phyloP scores from a whole-genome alignment of 495 filamentous ascomycete genomes.

The Chaetomium tenue region DNA sequence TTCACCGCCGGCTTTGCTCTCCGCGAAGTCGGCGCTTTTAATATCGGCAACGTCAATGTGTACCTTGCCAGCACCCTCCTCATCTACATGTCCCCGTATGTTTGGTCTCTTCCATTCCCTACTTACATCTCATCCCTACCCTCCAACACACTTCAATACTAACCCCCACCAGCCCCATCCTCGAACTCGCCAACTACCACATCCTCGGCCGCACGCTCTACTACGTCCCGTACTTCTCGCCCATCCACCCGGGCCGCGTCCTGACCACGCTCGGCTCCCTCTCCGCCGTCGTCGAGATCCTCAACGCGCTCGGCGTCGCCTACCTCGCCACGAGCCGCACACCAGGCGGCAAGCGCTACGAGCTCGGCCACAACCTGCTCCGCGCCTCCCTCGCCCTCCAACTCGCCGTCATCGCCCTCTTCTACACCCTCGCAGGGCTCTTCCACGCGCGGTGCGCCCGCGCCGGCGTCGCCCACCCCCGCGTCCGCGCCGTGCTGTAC shows the following conservation, averaged over 20 bases:
- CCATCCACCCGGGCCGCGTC: slow-evolving; percentile 74
- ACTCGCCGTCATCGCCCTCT: slow-evolving; percentile 58
- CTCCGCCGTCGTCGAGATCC: slow-evolving; percentile 58
- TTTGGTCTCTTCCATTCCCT: no score
- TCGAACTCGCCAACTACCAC: slow-evolving; percentile 73
- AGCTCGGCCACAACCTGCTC: slow-evolving; percentile 57
- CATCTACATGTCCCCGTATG: slow-evolving; percentile 61
- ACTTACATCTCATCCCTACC: no score
- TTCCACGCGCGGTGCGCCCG: slow-evolving; percentile 61
- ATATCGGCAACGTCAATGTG: slow-evolving; percentile 54
- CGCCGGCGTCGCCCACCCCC: slow-evolving; percentile 51
- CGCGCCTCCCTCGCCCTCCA: slow-evolving; percentile 69
- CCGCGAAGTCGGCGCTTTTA: slow-evolving; percentile 55
- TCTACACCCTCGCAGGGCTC: slow-evolving; percentile 54
- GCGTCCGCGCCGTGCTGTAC: slow-evolving; percentile 57
- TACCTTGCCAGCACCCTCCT: slow-evolving; percentile 62
- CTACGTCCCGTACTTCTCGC: slow-evolving; percentile 73
- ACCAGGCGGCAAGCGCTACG: slow-evolving; percentile 41
- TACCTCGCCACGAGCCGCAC: slow-evolving; percentile 51
- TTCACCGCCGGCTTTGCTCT: slow-evolving; percentile 59
- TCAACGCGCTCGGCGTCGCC: slow-evolving; percentile 66
- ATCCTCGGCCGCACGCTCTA: slow-evolving; percentile 73
- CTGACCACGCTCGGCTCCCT: slow-evolving; percentile 68
- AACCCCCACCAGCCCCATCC: slow-evolving; percentile 56
- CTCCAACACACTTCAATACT: not conserved